Evolutionary conservation across 495 filamentous ascomycete genomes (phyloP), one percentile per base, ranked within the genome.

Genomic region (Hyaloscypha finlandica): DNA sequence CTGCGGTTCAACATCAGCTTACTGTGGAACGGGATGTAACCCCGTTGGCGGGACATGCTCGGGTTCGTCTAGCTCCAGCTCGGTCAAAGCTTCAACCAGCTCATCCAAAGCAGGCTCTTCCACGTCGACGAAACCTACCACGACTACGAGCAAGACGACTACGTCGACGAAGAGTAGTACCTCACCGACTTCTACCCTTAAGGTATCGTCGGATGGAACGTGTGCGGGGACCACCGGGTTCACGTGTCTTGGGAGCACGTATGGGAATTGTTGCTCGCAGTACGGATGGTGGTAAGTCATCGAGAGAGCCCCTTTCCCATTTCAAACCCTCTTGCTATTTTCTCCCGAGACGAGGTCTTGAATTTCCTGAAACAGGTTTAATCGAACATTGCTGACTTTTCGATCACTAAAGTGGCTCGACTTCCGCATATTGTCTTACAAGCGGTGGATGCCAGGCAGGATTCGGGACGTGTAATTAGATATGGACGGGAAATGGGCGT

Each of bases 11-110:
- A 66, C 73, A 9, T 65, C 64, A 16, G 76, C 61, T 11, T 81
- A 80, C 61, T 81, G 78, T 64, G 77, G 76, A 2, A 66, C 70
- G 9, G 77, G 77, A 6, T 81, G 79, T 57, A 74, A 79, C 39
- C 8, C 71, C 8, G 70, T 62, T 35, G 73, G 68, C 53, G 73
- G 75, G 8, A 71, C 60, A 14, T 71, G 42, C 31, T 65, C 59
- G 0, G 14, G 56, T 53, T 22, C 61, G n/a, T 51, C 37, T 19
- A 48, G 42, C 42, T 48, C 42, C 16, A 48, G 42, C 42, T 37
- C 35, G 6, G 35, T 37, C 8, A 48, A 48, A 29, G 8, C 53
- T 25, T 56, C 53, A 25, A 29, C 45, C 6, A 63, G 22, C 48
- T 52, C 61, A 32, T 32, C 55, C n/a, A 66, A 59, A 37, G 29